Conservation (phyloP, 495 filamentous ascomycete species). For the Penicillium simplicissimum region DNA sequence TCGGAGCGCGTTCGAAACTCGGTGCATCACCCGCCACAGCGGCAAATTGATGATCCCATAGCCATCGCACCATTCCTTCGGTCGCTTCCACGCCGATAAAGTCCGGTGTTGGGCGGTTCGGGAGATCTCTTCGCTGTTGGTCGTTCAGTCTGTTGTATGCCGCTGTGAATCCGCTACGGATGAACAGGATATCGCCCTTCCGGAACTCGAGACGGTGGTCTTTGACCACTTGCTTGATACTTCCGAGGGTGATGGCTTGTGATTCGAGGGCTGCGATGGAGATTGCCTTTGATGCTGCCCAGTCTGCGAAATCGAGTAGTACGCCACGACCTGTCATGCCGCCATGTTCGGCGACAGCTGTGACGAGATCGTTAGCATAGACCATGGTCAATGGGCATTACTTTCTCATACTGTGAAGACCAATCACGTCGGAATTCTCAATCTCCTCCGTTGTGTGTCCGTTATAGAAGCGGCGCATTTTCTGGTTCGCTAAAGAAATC, state of each 20-base stretch:
- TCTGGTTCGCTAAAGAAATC: conserved; percentile 40
- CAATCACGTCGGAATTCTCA: conserved; percentile 38
- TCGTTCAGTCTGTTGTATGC: conserved; percentile 33
- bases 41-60: conserved; percentile 50
- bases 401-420: conserved; percentile 38
- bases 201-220: conserved; percentile 38
- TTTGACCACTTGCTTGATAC: conserved; percentile 32
- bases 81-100: conserved; percentile 43
- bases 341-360: conserved; percentile 28
- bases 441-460: conserved; percentile 58
- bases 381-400: not conserved
- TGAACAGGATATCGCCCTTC: conserved; percentile 51
- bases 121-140: conserved; percentile 26
- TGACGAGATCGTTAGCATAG: conserved; percentile 5
- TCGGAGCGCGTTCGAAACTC: conserved; percentile 32
- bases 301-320: conserved; percentile 53
- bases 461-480: conserved; percentile 57
- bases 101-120: conserved; percentile 21
- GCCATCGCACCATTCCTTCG: conserved; percentile 38
- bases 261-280: conserved; percentile 32
- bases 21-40: conserved; percentile 49
- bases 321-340: conserved; percentile 52
- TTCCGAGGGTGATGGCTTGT: conserved; percentile 36
- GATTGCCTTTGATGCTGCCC: conserved; percentile 35
- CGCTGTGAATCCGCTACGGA: conserved; percentile 45